phyloP scores from a whole-genome alignment of 1,284 basidiomycete genomes.

The Ceratorhiza oryzae-sativae region DNA sequence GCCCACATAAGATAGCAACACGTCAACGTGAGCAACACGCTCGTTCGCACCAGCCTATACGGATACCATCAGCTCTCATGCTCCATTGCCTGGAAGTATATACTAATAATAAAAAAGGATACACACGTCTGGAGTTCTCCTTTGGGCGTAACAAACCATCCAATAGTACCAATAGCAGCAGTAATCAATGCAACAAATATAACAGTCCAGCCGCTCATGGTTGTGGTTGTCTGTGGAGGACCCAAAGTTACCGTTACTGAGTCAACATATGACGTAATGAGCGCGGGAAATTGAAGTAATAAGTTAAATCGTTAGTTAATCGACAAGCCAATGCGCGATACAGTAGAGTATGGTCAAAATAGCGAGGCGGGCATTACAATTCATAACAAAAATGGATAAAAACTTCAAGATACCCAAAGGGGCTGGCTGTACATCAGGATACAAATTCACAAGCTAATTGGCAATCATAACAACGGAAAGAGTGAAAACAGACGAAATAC shows the following conservation, averaged over 20 bases:
- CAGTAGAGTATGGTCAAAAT: slow-evolving; percentile 12
- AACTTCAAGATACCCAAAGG: not conserved
- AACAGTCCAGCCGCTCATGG: slow-evolving; percentile 57
- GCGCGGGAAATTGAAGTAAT: not conserved
- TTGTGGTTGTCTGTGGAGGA: slow-evolving; percentile 13
- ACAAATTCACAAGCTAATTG: not conserved
- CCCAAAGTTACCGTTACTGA: not conserved
- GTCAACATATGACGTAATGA: not conserved
- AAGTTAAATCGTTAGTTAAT: slow-evolving; percentile 23
- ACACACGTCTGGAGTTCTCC: slow-evolving; percentile 88
- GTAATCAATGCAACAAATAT: slow-evolving; percentile 61
- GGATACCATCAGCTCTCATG: slow-evolving; percentile 2
- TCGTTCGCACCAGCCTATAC: slow-evolving; percentile 79
- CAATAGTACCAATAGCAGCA: slow-evolving; percentile 65
- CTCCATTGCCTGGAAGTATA: not conserved
- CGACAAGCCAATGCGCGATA: slow-evolving; percentile 13
- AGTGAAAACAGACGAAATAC: not conserved
- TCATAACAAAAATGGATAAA: not conserved
- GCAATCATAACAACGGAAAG: slow-evolving; percentile 4
- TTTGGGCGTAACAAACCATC: slow-evolving; percentile 78
- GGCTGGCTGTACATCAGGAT: slow-evolving; percentile 6
- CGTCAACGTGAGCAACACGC: slow-evolving; percentile 74
- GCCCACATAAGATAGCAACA: slow-evolving; percentile 95
- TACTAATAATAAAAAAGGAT: not conserved
- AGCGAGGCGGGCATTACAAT: not conserved